A percentile compares a stretch with the other conserved stretches of the same genome.
phyloP scores from a whole-genome alignment of 306 rosid species.

The Sophora flavescens region DNA sequence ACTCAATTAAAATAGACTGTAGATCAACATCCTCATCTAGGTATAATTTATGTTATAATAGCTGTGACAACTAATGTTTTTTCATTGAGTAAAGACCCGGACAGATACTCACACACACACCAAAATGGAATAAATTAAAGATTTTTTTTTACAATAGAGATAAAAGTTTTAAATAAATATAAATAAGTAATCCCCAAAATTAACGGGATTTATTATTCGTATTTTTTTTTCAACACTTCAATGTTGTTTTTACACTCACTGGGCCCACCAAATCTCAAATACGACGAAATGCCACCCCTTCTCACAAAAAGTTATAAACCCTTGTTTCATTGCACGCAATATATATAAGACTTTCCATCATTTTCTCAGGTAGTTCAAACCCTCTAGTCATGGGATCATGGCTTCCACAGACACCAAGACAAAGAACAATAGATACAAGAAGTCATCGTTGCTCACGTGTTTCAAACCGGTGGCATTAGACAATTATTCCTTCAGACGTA shows the following conservation, averaged over 20 bases:
- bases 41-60: too few species aligned
- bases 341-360: background rate
- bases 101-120: too few species aligned
- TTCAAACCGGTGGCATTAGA: constrained; percentile 5
- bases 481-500: background rate
- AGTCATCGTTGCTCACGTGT: background rate
- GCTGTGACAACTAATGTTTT: too few species aligned
- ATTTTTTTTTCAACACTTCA: background rate
- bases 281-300: background rate
- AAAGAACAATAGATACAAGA: constrained; percentile 1
- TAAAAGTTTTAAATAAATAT: background rate
- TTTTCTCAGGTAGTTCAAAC: background rate
- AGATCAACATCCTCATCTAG: too few species aligned
- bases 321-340: background rate
- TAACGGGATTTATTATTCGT: constrained; percentile 4
- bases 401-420: background rate
- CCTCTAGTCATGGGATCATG: background rate
- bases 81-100: too few species aligned
- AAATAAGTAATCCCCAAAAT: background rate
- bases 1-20: too few species aligned
- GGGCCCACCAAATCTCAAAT: constrained; percentile 8
- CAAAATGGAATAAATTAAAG: background rate
- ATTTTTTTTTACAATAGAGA: background rate
- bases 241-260: background rate
- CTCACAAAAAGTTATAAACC: background rate